Conservation (phyloP, 2,329 filamentous ascomycete species). For the Pyrenophora seminiperda region DNA sequence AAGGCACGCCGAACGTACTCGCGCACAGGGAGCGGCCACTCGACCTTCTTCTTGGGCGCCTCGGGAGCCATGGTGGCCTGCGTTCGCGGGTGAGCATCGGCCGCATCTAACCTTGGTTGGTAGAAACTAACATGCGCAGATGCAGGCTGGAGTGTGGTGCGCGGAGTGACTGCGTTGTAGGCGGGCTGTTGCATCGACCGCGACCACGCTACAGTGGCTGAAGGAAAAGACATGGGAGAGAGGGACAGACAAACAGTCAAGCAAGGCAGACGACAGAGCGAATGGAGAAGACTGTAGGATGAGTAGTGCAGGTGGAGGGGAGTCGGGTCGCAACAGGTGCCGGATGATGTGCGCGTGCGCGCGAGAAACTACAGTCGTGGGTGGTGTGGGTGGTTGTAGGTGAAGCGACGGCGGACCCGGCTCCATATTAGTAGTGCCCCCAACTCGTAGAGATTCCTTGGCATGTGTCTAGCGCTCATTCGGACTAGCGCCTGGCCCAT, state of each 20-base stretch:
- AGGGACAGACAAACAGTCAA: slow-evolving; percentile 2
- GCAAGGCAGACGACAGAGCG: slow-evolving; percentile 7
- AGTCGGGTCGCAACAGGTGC: not conserved
- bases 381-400: slow-evolving; percentile 16
- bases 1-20: slow-evolving; percentile 90
- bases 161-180: slow-evolving; percentile 54
- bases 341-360: too few relatives aligned
- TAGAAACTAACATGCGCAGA: slow-evolving; percentile 28
- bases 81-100: slow-evolving; percentile 20
- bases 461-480: slow-evolving; percentile 11
- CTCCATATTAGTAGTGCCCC: slow-evolving; percentile 11
- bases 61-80: slow-evolving; percentile 28
- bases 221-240: slow-evolving; percentile 37
- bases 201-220: slow-evolving; percentile 36
- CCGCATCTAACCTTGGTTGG: not conserved
- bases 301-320: slow-evolving; percentile 18
- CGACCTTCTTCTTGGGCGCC: slow-evolving; percentile 60
- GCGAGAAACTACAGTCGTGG: slow-evolving; percentile 7
- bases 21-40: slow-evolving; percentile 83
- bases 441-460: slow-evolving; percentile 14
- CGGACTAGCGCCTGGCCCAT: slow-evolving; percentile 17
- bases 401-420: slow-evolving; percentile 25
- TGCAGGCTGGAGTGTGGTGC: slow-evolving; percentile 44
- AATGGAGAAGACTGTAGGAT: slow-evolving; percentile 16
- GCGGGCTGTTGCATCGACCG: slow-evolving; percentile 44